Conservation (phyloP, 2,329 filamentous ascomycete species). For the Drechslerella dactyloides region DNA sequence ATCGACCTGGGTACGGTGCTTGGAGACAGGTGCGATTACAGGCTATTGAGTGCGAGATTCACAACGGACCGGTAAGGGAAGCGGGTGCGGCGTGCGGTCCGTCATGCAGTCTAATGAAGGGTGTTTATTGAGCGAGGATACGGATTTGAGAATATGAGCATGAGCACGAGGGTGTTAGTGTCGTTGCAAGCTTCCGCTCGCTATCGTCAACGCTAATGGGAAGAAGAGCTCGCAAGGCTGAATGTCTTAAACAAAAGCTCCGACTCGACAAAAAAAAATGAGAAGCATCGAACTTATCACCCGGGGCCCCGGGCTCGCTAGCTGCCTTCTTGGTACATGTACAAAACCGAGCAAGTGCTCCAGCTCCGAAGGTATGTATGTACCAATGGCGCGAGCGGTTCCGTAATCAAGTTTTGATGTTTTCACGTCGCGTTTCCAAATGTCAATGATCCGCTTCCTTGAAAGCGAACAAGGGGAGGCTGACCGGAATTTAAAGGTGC, state of each 20-base stretch:
- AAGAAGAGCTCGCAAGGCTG: too few relatives aligned
- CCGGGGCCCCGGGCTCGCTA: neutral
- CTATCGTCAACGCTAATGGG: too few relatives aligned
- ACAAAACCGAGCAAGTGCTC: neutral
- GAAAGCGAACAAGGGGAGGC: neutral
- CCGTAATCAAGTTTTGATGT: neutral
- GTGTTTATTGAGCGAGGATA: too few relatives aligned
- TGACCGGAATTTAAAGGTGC: neutral
- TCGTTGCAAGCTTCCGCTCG: too few relatives aligned
- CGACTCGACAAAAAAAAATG: too few relatives aligned
- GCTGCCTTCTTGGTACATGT: conserved; percentile 7
- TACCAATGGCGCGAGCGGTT: neutral
- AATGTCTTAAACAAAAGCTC: too few relatives aligned
- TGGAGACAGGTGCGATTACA: neutral
- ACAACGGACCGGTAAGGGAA: neutral
- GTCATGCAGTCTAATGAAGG: too few relatives aligned
- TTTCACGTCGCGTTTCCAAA: neutral
- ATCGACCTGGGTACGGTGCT: neutral
- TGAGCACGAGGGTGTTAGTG: too few relatives aligned
- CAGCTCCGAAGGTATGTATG: neutral
- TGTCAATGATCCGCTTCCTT: neutral
- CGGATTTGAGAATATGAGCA: too few relatives aligned
- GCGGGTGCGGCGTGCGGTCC: too few relatives aligned
- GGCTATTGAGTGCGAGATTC: neutral
- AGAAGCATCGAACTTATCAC: too few relatives aligned